Evolutionary conservation across 129 eudicot genomes (phyloP), one percentile per base, ranked within the genome.

Genomic region (Erigeron canadensis): DNA sequence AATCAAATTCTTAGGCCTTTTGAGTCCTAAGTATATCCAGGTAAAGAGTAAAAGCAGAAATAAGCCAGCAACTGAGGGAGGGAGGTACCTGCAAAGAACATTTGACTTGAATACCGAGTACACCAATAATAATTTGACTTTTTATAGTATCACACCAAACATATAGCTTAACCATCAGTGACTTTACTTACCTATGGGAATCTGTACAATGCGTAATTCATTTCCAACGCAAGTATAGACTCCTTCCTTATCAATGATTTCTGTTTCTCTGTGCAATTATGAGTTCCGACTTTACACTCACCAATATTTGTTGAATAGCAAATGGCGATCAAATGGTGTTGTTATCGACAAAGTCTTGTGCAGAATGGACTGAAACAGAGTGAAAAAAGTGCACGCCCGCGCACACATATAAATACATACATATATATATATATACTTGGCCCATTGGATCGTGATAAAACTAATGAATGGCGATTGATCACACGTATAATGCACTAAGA

Each of bases 11-110:
- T 63, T 82, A 50, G 76, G 63, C 53, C 51, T 77, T 66, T 69
- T 58, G 58, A 84, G 63, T 55, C 60, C 53, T 17, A 70, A 69
- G 57, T 77, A 73, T 51, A 77, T 9, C 68, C 80, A 77, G 9
- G 42, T 59, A 16, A 74, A 15, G 10, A 22, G 13, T 51, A 68
- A 11, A 42, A 45, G 19, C 1, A 68, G 73, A 64, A 59, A 28
- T 44, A 73, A 9, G 39, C 28, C 58, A 70, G 81, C 48, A 6
- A 55, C 69, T 70, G n/a, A n/a, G n/a, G n/a, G n/a, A n/a, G n/a
- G n/a, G 78, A 67, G 39, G 70, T 6, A 62, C 45, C 72, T 81
- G 21, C 19, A 58, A 15, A 74, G 1, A 41, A 38, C 9, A 34
- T 6, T 18, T 57, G 3, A 0, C 15, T 50, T n/a, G n/a, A n/a